phyloP scores from a whole-genome alignment of 2,329 filamentous ascomycete genomes.

The Neonectria hederae region DNA sequence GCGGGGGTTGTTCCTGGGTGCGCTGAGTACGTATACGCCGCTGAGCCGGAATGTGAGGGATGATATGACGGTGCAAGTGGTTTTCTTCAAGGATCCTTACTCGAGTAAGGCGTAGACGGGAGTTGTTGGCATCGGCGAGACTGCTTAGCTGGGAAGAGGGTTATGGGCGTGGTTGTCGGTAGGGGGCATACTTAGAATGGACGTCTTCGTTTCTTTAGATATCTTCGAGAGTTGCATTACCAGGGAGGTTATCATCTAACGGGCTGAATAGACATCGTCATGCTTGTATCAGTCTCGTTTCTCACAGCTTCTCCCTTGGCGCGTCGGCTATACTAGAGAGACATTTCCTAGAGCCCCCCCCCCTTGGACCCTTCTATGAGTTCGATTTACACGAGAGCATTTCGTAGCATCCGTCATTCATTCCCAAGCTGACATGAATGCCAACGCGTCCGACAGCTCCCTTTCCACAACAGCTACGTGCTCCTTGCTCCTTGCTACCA shows the following conservation, averaged over 20 bases:
- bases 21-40: constrained; percentile 76
- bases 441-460: no score
- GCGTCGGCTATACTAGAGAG: constrained; percentile 1
- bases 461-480: no score
- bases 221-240: not conserved
- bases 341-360: constrained; percentile 1
- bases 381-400: no score
- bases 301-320: not conserved
- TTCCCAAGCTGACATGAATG: no score
- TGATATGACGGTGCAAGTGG: constrained; percentile 85
- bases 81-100: constrained; percentile 63
- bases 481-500: no score
- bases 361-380: constrained; percentile 23
- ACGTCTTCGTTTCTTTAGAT: not conserved
- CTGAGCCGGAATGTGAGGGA: constrained; percentile 73
- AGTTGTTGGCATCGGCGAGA: constrained; percentile 52
- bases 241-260: not conserved
- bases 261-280: not conserved
- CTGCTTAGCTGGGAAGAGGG: not conserved
- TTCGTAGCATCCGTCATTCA: no score
- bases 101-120: constrained; percentile 74
- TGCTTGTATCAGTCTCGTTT: no score
- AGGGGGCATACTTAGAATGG: not conserved
- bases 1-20: constrained; percentile 75
- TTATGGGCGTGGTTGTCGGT: not conserved